Conservation (phyloP, 1,284 basidiomycete genomes). For the Irpex lacteus region DNA sequence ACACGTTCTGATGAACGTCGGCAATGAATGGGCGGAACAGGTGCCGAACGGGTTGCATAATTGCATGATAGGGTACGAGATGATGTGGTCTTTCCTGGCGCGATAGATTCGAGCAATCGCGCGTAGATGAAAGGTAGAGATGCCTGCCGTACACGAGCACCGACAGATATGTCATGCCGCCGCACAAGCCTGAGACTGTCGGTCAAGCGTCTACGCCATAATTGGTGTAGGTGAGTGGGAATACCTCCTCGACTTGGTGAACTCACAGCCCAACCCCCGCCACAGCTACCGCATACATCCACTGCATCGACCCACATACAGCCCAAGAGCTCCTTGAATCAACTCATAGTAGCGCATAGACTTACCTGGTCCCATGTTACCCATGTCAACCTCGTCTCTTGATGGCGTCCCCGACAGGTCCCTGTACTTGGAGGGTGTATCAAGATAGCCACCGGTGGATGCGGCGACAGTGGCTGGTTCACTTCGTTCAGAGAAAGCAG, state of each 20-base stretch:
- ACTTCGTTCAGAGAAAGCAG: slow-evolving; percentile 53
- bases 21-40: not conserved
- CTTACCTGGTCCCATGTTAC: slow-evolving; percentile 50
- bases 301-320: not conserved
- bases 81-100: not conserved
- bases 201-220: too few relatives aligned
- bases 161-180: not conserved
- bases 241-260: not conserved
- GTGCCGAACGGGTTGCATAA: not conserved
- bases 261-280: not conserved
- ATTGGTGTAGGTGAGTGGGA: too few relatives aligned
- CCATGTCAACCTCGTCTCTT: slow-evolving; percentile 33
- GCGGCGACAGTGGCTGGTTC: slow-evolving; percentile 49
- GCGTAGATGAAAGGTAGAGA: not conserved
- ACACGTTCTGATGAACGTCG: slow-evolving; percentile 7
- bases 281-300: slow-evolving; percentile 1
- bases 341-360: not conserved
- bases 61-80: not conserved
- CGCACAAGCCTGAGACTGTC: too few relatives aligned
- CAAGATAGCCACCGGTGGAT: slow-evolving; percentile 59
- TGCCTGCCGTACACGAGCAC: not conserved
- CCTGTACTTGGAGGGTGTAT: slow-evolving; percentile 62
- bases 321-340: not conserved
- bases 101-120: not conserved
- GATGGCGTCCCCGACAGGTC: slow-evolving; percentile 32